Conservation (phyloP, 2,329 filamentous ascomycete genomes). For the Claviceps africana region DNA sequence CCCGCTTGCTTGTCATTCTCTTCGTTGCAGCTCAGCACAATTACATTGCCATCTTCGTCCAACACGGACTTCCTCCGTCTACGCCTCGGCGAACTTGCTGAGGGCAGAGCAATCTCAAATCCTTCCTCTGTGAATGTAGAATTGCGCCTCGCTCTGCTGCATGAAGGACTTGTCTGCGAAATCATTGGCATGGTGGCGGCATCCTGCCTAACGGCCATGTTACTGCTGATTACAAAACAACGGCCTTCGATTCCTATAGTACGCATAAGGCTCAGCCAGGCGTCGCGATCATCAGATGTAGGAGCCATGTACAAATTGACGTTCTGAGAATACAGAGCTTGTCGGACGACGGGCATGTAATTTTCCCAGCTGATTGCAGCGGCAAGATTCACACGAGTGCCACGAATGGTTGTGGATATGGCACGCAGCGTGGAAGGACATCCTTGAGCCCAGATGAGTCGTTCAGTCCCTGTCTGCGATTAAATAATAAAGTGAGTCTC, state of each 20-base stretch:
- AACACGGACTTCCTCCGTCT: constrained; percentile 28
- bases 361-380: constrained; percentile 95
- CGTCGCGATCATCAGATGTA: constrained; percentile 71
- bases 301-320: constrained; percentile 85
- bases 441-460: constrained; percentile 81
- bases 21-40: constrained; percentile 28
- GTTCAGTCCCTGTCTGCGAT: constrained; percentile 56
- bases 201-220: constrained; percentile 51
- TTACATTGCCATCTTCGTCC: constrained; percentile 42
- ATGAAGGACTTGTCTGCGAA: not conserved
- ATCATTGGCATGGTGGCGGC: not conserved
- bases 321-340: constrained; percentile 76
- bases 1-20: constrained; percentile 11
- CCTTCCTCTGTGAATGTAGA: constrained; percentile 33
- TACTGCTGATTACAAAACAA: constrained; percentile 73
- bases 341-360: constrained; percentile 81
- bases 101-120: constrained; percentile 31
- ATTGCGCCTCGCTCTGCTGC: constrained; percentile 14
- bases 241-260: constrained; percentile 71
- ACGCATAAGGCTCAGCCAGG: constrained; percentile 71
- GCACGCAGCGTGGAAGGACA: constrained; percentile 65
- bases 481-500: not conserved
- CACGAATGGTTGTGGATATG: constrained; percentile 65
- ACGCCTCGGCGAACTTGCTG: constrained; percentile 11
- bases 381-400: constrained; percentile 65